Conservation (phyloP, 768 basidiomycete species). For the Sarcodon sp. region DNA sequence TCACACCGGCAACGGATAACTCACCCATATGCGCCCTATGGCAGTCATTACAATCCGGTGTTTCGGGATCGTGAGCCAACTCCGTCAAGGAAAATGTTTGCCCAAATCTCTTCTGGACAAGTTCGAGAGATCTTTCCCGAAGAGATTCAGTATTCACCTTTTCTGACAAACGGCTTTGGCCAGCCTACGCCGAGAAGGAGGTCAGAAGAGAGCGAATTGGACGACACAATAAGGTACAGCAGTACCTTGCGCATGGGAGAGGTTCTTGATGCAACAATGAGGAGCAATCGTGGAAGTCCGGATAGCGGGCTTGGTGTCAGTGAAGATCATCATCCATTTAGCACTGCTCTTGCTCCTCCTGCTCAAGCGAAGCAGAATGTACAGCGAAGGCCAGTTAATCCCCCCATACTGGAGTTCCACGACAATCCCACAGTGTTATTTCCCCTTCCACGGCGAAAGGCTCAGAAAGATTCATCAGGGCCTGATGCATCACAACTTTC, state of each 20-base stretch:
- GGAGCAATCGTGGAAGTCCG: slow-evolving; percentile 7
- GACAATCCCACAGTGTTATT: not conserved
- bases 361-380: slow-evolving; percentile 1
- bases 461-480: not conserved
- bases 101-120: slow-evolving; percentile 15
- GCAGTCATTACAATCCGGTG: not conserved
- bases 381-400: not conserved
- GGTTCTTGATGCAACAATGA: not conserved
- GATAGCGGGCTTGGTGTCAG: slow-evolving; percentile 38
- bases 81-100: slow-evolving; percentile 11
- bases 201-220: not conserved
- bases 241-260: not conserved
- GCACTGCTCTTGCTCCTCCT: slow-evolving; percentile 6
- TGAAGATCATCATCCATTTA: slow-evolving; percentile 19
- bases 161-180: not conserved
- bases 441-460: not conserved
- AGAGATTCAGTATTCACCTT: slow-evolving; percentile 18
- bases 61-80: not conserved
- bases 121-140: slow-evolving; percentile 17
- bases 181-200: not conserved
- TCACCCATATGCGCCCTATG: slow-evolving; percentile 13
- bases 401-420: not conserved
- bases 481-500: not conserved
- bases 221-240: not conserved
- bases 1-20: slow-evolving; percentile 12